phyloP scores from a whole-genome alignment of 2,329 filamentous ascomycete species.

The Anisogramma anomala region DNA sequence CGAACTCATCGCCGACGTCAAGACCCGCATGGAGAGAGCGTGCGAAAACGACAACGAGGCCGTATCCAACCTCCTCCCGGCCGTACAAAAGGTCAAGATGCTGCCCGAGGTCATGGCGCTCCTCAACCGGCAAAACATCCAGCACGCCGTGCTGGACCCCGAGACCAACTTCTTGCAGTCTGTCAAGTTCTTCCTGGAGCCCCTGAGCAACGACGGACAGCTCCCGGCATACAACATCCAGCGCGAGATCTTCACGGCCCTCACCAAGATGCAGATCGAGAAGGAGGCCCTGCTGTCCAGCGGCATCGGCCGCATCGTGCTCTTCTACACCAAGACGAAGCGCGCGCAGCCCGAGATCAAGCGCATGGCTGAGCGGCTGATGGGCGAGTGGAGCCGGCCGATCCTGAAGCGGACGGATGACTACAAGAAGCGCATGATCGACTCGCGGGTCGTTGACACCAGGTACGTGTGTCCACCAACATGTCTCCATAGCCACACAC shows the following conservation, averaged over 20 bases:
- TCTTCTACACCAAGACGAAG: slow-evolving; percentile 95
- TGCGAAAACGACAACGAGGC: slow-evolving; percentile 78
- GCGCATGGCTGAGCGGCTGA: slow-evolving; percentile 80
- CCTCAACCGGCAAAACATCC: slow-evolving; percentile 79
- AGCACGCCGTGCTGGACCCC: slow-evolving; percentile 76
- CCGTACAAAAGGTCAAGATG: slow-evolving; percentile 85
- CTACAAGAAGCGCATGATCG: slow-evolving; percentile 71
- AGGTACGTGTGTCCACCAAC: slow-evolving; percentile 34
- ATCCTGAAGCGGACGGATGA: slow-evolving; percentile 90
- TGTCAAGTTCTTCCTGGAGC: slow-evolving; percentile 94
- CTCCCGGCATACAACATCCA: slow-evolving; percentile 96
- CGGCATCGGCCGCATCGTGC: slow-evolving; percentile 88
- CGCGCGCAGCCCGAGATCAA: slow-evolving; percentile 81
- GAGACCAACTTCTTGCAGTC: slow-evolving; percentile 92
- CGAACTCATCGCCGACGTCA: slow-evolving; percentile 77
- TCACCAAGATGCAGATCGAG: slow-evolving; percentile 72
- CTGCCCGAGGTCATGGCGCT: slow-evolving; percentile 81
- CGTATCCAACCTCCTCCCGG: slow-evolving; percentile 66
- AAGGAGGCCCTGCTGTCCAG: slow-evolving; percentile 84
- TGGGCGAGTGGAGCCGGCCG: slow-evolving; percentile 90
- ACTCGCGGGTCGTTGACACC: slow-evolving; percentile 53
- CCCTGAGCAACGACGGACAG: slow-evolving; percentile 73
- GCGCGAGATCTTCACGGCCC: slow-evolving; percentile 76
- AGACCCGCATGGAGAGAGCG: slow-evolving; percentile 79
- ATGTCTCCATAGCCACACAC: not conserved